Conservation (phyloP, 306 rosid genomes). For the Lagenaria siceraria region DNA sequence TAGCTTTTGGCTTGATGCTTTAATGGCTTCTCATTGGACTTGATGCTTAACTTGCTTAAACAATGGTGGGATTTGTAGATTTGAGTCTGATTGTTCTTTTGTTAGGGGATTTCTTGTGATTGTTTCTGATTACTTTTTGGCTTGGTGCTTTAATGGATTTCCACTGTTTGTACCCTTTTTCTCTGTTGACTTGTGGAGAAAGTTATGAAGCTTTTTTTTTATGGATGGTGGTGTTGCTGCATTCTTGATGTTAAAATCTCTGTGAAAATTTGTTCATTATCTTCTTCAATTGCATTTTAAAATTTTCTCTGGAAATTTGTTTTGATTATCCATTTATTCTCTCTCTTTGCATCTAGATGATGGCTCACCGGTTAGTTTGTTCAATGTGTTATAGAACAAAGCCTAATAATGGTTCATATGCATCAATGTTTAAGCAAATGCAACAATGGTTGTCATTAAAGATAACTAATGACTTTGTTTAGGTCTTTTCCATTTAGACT, state of each 20-base stretch:
- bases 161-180: background rate
- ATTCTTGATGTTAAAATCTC: background rate
- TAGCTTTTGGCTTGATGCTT: background rate
- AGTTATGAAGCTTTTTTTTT: background rate
- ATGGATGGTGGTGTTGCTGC: background rate
- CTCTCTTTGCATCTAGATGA: background rate
- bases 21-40: background rate
- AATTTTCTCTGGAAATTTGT: background rate
- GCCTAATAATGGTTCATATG: background rate
- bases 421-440: background rate
- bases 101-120: background rate
- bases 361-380: background rate
- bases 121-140: background rate
- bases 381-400: background rate
- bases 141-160: background rate
- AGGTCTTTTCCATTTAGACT: background rate
- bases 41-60: background rate
- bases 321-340: background rate
- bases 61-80: background rate
- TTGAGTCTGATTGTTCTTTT: background rate
- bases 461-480: background rate
- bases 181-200: background rate
- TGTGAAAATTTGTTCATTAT: background rate
- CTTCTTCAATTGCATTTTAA: background rate
- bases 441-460: background rate